A percentile compares a stretch with the other conserved stretches of the same genome.
phyloP scores from a whole-genome alignment of 2,329 filamentous ascomycete genomes.

The Huntiella savannae region DNA sequence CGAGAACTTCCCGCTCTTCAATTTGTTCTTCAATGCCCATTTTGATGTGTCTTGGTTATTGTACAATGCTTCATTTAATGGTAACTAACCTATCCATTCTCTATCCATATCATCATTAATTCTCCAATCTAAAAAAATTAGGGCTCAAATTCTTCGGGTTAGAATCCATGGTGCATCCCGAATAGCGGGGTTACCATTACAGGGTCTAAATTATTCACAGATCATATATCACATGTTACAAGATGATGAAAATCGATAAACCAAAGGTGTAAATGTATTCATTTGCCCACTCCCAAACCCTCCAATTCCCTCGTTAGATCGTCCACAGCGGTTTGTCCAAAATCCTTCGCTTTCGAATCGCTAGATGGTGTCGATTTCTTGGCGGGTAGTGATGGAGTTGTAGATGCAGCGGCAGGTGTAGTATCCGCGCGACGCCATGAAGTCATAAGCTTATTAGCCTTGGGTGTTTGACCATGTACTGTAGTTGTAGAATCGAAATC shows the following conservation, averaged over 20 bases:
- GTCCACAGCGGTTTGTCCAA: background rate
- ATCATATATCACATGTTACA: too few relatives aligned
- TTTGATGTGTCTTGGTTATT: background rate
- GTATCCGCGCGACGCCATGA: conserved; percentile 1
- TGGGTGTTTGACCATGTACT: background rate
- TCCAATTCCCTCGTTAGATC: conserved; percentile 82
- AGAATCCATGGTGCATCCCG: too few relatives aligned
- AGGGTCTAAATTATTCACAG: too few relatives aligned
- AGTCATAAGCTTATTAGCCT: background rate
- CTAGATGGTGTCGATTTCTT: background rate
- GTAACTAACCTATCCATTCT: too few relatives aligned
- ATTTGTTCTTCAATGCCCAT: conserved; percentile 73
- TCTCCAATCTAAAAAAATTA: too few relatives aligned
- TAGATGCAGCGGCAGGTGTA: background rate
- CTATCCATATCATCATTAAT: too few relatives aligned
- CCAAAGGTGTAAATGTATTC: background rate
- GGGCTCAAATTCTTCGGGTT: too few relatives aligned
- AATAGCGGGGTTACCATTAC: too few relatives aligned
- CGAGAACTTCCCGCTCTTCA: conserved; percentile 93
- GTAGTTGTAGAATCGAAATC: too few relatives aligned
- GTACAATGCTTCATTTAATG: too few relatives aligned
- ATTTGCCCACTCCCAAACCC: conserved; percentile 56
- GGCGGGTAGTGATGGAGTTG: background rate
- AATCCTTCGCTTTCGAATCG: conserved; percentile 2
- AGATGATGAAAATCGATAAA: background rate